A percentile compares a stretch with the other conserved stretches of the same genome.
phyloP scores from a whole-genome alignment of 805 yeast species.

The Saccharomycopsis amapae region DNA sequence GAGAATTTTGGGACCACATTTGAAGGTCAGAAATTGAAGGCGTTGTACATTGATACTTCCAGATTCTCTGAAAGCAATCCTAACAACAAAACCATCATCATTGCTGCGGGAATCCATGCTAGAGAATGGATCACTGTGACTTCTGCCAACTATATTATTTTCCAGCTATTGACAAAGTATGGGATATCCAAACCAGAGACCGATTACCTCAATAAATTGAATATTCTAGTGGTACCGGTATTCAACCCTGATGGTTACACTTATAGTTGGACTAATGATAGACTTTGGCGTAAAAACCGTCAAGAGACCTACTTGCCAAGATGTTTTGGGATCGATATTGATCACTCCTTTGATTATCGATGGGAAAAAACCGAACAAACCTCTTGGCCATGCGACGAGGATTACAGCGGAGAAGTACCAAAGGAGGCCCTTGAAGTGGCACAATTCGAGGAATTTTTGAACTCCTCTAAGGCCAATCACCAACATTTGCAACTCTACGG shows the following conservation, averaged over 20 bases:
- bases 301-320: slow-evolving; percentile 60
- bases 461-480: slow-evolving; percentile 28
- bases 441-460: slow-evolving; percentile 41
- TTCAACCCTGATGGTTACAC: slow-evolving; percentile 89
- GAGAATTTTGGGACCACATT: slow-evolving; percentile 69
- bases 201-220: slow-evolving; percentile 48
- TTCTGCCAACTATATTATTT: slow-evolving; percentile 52
- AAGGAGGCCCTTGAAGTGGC: slow-evolving; percentile 59
- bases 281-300: slow-evolving; percentile 86
- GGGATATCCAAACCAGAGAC: slow-evolving; percentile 36
- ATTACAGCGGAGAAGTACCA: slow-evolving; percentile 68
- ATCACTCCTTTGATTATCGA: slow-evolving; percentile 72
- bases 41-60: slow-evolving; percentile 53
- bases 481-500: slow-evolving; percentile 59
- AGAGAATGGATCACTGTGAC: slow-evolving; percentile 84
- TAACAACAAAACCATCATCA: slow-evolving; percentile 56
- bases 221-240: slow-evolving; percentile 74
- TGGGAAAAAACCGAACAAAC: slow-evolving; percentile 53
- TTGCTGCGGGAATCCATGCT: slow-evolving; percentile 83
- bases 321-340: slow-evolving; percentile 82
- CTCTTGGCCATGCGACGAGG: slow-evolving; percentile 69
- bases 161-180: slow-evolving; percentile 40
- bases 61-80: slow-evolving; percentile 31
- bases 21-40: slow-evolving; percentile 67
- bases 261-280: slow-evolving; percentile 70